These are phyloP conservation scores for Starmerella riodocensis DNA, from an alignment of 805 yeast species.

Conservation along the genomic window DNA sequence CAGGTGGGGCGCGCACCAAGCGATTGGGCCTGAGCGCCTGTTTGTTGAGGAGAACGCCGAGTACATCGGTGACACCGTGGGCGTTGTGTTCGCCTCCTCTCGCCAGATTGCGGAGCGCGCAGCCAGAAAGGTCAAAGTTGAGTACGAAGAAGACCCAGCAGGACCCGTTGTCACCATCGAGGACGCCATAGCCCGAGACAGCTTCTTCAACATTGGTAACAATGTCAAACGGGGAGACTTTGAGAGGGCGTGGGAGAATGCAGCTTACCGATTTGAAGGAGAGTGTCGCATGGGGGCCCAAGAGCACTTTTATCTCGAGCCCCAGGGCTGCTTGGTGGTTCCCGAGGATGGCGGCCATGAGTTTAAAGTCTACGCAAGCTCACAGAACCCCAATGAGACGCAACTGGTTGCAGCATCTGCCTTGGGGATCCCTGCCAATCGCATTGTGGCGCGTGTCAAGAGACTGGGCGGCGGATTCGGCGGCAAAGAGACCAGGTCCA, in stretches of 20 bases:
- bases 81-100: slow-evolving; percentile 31
- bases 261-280: slow-evolving; percentile 31
- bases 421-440: slow-evolving; percentile 33
- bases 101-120: slow-evolving; percentile 34
- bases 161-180: slow-evolving; percentile 32
- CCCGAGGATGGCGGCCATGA: slow-evolving; percentile 35
- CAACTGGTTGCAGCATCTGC: slow-evolving; percentile 34
- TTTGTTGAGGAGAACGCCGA: slow-evolving; percentile 33
- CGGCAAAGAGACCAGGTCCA: slow-evolving; percentile 36
- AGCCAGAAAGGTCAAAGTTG: slow-evolving; percentile 32
- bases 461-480: slow-evolving; percentile 41
- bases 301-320: slow-evolving; percentile 38
- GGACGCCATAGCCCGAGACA: slow-evolving; percentile 33
- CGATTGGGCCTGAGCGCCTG: slow-evolving; percentile 32
- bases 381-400: slow-evolving; percentile 36
- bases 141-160: slow-evolving; percentile 29
- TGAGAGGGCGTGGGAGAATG: slow-evolving; percentile 28
- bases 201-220: slow-evolving; percentile 31
- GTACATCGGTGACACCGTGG: slow-evolving; percentile 35
- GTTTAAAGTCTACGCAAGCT: slow-evolving; percentile 33
- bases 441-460: slow-evolving; percentile 33
- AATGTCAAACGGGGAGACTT: slow-evolving; percentile 32
- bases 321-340: slow-evolving; percentile 34
- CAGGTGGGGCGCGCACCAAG: slow-evolving; percentile 31
- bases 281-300: slow-evolving; percentile 34